Evolutionary conservation across 2,329 filamentous ascomycete species (phyloP).

Genomic region (Pseudogymnoascus sp.): DNA sequence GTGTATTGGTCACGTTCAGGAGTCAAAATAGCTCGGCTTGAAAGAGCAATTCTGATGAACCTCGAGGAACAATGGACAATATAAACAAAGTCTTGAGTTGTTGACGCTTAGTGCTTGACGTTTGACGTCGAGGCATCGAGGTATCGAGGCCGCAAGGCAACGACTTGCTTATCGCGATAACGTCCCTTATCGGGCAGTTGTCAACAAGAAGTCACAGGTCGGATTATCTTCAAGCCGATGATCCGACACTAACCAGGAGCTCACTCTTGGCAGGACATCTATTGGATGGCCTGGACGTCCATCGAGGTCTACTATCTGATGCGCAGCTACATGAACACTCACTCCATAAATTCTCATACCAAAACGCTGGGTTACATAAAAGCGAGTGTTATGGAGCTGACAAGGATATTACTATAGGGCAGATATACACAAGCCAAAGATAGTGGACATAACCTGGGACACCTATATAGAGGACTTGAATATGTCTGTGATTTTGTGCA

Average conservation of each 20-base stretch:
- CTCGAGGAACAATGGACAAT: not conserved
- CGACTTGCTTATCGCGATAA: not conserved
- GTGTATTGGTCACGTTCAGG: not conserved
- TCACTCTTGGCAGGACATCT: not conserved
- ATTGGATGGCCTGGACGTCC: slow-evolving; percentile 1
- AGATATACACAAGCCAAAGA: not conserved
- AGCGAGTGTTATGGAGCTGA: slow-evolving; percentile 5
- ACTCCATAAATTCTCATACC: not conserved
- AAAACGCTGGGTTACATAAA: not conserved
- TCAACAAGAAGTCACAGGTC: not conserved
- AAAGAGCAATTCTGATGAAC: not conserved
- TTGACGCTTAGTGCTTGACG: not conserved
- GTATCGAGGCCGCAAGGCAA: not conserved
- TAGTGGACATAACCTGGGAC: not conserved
- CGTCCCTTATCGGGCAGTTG: not conserved
- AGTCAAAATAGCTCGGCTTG: not conserved
- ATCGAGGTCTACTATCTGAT: not conserved
- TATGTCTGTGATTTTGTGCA: slow-evolving; percentile 63
- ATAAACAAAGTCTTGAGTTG: not conserved
- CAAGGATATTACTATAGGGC: not conserved
- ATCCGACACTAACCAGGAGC: not conserved
- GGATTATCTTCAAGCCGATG: not conserved
- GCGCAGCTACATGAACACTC: not conserved
- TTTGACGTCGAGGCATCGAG: not conserved
- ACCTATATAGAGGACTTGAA: slow-evolving; percentile 14